Base-by-base conservation (phyloP, 441 rosid species). In the Melastoma candidum region DNA sequence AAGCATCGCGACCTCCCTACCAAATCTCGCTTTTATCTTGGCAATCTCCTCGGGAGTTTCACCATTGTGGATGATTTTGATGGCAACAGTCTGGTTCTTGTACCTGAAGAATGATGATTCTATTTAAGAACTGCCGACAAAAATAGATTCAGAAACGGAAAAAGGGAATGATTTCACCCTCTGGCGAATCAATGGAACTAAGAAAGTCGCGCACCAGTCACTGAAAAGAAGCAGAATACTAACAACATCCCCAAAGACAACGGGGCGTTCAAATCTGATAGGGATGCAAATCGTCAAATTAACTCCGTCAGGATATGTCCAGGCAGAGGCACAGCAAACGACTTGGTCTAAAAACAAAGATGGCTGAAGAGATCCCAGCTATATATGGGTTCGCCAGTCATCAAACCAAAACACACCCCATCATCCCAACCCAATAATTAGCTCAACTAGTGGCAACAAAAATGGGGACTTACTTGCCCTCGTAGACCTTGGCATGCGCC, bases 401-500 rank as follows among this genome's bases (percentile, higher is more conserved):
- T 11, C 46, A 14, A 17, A 66, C 57, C 55, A 51, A 52, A 46
- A 36, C 12, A 11, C 48, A 44, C 22, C 22, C 17, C 36, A 44
- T 26, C 39, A 59, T 43, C 22, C 48, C 25, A 46, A 45, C 44
- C 13, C 6, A 49, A 11, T 2, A 51, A 3, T 29, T 25, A 52
- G 26, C 29, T 12, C 26, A 5, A 9, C 13, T 25, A 24, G 13
- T 47, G 22, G 4, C 12, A n/a, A 49, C 4, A n/a, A 55, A 58
- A 10, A 45, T 39, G 46, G 55, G 39, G 36, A 48, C 82, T 78
- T 71, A 81, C 87, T 78, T 81, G 66, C 87, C 87, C 73, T 81
- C 84, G 49, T 81, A 81, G 51, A 81, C 87, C 71, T 78, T 81
- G 49, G 87, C 87, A 68, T 81, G 78, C 67, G 87, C 87, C 55